These are phyloP conservation scores for Pythium guiyangense DNA, from an alignment of 352 stramenopile genomes.

Conservation along the genomic window DNA sequence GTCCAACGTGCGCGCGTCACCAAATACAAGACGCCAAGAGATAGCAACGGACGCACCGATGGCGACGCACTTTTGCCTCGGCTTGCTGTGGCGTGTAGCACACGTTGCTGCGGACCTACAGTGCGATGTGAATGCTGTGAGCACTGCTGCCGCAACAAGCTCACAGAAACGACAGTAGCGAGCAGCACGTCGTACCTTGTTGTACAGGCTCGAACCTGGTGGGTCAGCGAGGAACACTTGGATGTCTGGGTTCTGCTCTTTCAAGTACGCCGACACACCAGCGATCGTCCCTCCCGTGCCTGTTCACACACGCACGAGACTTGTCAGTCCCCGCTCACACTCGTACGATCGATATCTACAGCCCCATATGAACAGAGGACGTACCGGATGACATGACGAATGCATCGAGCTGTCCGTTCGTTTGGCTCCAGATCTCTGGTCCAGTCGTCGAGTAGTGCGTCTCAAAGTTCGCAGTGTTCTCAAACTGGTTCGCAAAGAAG, in stretches of 20 bases:
- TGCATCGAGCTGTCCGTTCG: conserved; percentile 89
- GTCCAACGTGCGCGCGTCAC: too few species aligned
- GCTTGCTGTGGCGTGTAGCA: conserved; percentile 94
- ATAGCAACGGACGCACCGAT: conserved; percentile 46
- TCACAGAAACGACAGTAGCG: background rate
- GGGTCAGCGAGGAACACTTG: conserved; percentile 96
- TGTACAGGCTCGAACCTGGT: conserved; percentile 95
- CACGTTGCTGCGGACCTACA: conserved; percentile 89
- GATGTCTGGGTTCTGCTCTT: conserved; percentile 81
- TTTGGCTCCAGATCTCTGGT: conserved; percentile 95
- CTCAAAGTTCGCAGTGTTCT: conserved; percentile 95
- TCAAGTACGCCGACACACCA: conserved; percentile 92
- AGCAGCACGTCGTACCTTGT: conserved; percentile 64
- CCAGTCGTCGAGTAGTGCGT: conserved; percentile 94
- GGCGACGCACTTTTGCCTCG: conserved; percentile 88
- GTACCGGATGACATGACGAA: conserved; percentile 97
- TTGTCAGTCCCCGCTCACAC: background rate
- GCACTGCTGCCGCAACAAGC: too few species aligned
- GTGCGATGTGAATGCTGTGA: background rate
- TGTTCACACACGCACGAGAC: conserved; percentile 11
- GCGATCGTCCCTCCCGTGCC: conserved; percentile 96
- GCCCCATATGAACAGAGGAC: background rate
- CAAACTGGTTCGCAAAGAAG: conserved; percentile 98
- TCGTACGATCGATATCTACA: background rate
- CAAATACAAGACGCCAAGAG: background rate